Percentiles rank a stretch among this genome's conserved stretches.
phyloP scores from a whole-genome alignment of 192 early-diverging fungal species.

The Linnemannia elongata region DNA sequence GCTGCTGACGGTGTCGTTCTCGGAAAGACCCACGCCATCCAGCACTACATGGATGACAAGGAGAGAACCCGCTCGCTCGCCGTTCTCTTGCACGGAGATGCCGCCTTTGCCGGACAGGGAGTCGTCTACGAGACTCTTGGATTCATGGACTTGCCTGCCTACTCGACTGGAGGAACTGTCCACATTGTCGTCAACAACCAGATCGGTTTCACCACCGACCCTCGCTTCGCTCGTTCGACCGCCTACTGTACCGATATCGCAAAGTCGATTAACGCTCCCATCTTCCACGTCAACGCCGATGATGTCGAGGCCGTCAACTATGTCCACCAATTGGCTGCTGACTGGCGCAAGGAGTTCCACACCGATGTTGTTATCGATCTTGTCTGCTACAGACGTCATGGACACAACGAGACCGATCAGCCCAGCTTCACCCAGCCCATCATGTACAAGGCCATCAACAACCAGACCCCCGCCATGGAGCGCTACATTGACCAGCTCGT shows the following conservation, averaged over 20 bases:
- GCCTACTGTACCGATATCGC: slow-evolving; percentile 98
- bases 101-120: slow-evolving; percentile 98
- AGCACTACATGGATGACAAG: slow-evolving; percentile 92
- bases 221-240: slow-evolving; percentile 93
- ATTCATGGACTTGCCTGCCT: slow-evolving; percentile 93
- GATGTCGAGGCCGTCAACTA: slow-evolving; percentile 97
- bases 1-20: slow-evolving; percentile 97
- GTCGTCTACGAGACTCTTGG: slow-evolving; percentile 98
- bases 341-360: slow-evolving; percentile 97
- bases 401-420: slow-evolving; percentile 99
- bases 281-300: slow-evolving; percentile 98
- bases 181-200: slow-evolving; percentile 99
- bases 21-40: slow-evolving; percentile 96
- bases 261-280: slow-evolving; percentile 96
- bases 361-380: slow-evolving; percentile 97
- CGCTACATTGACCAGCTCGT: slow-evolving; percentile 90
- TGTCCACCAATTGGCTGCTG: slow-evolving; percentile 93
- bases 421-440: slow-evolving; percentile 98
- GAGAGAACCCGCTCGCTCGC: slow-evolving; percentile 88
- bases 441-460: slow-evolving; percentile 94
- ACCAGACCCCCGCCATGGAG: slow-evolving; percentile 86
- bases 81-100: slow-evolving; percentile 97
- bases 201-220: slow-evolving; percentile 99
- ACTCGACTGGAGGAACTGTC: slow-evolving; percentile 96
- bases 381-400: slow-evolving; percentile 97